phyloP scores from a whole-genome alignment of 495 filamentous ascomycete species.

The Articulospora tetracladia region DNA sequence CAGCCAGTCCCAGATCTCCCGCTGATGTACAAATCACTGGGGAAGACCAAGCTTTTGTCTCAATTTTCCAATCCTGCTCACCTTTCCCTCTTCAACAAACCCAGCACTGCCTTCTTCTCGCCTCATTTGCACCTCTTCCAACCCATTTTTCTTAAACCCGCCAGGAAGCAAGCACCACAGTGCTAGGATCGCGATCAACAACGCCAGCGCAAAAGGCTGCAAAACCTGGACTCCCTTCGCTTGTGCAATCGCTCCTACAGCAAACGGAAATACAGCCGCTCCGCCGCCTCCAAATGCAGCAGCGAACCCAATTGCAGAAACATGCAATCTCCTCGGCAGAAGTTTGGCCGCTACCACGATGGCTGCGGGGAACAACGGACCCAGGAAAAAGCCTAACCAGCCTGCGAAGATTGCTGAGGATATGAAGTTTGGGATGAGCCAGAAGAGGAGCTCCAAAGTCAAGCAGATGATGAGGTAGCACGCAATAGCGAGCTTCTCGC shows the following conservation, averaged over 20 bases:
- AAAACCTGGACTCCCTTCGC: slow-evolving; percentile 68
- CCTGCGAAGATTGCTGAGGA: slow-evolving; percentile 70
- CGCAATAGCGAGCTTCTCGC: slow-evolving; percentile 65
- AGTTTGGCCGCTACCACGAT: slow-evolving; percentile 80
- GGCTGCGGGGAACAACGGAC: slow-evolving; percentile 76
- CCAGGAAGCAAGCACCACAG: slow-evolving; percentile 25
- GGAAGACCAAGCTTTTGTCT: not conserved
- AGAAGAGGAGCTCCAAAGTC: slow-evolving; percentile 71
- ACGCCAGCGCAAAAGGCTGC: slow-evolving; percentile 21
- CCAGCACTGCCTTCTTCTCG: slow-evolving; percentile 2
- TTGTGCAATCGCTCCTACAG: slow-evolving; percentile 72
- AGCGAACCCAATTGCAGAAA: slow-evolving; percentile 78
- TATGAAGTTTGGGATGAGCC: slow-evolving; percentile 75
- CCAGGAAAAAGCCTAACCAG: slow-evolving; percentile 74
- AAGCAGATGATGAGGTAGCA: slow-evolving; percentile 59
- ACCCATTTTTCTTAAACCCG: slow-evolving; percentile 22
- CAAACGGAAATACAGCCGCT: slow-evolving; percentile 79
- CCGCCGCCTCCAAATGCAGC: slow-evolving; percentile 78
- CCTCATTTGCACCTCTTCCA: slow-evolving; percentile 11
- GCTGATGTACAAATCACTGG: too few relatives aligned
- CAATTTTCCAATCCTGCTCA: not conserved
- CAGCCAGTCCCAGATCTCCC: too few relatives aligned
- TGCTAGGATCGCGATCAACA: slow-evolving; percentile 18
- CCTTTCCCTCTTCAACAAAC: not conserved
- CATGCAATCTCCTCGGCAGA: slow-evolving; percentile 72